These are phyloP conservation scores for Prunus mongolica DNA, from an alignment of 306 rosid genomes.

Conservation along the genomic window DNA sequence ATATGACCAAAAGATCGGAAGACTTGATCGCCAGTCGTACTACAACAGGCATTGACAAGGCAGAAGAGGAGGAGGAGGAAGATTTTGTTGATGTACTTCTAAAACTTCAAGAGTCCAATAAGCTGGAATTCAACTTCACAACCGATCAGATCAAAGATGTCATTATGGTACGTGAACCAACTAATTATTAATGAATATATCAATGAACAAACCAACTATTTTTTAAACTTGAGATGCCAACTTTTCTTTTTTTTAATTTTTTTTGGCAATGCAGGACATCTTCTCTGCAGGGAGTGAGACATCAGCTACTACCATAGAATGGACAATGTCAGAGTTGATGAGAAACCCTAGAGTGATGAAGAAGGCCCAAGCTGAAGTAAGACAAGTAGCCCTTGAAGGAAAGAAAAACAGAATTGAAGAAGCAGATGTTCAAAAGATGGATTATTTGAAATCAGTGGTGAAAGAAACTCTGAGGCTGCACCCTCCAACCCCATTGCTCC, in stretches of 20 bases:
- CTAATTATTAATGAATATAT: too few relatives aligned
- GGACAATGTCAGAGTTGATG: constrained; percentile 40
- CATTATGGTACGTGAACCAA: constrained; percentile 19
- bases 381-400: not conserved
- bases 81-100: constrained; percentile 9
- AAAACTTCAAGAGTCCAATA: not conserved
- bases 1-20: not conserved
- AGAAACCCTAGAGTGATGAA: not conserved
- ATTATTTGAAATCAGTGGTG: not conserved
- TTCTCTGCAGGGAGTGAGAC: constrained; percentile 38
- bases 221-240: not conserved
- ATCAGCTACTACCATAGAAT: constrained; percentile 22
- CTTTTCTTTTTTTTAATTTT: not conserved
- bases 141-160: constrained; percentile 31
- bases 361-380: constrained; percentile 3
- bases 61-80: not conserved
- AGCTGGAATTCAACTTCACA: constrained; percentile 29
- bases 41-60: not conserved
- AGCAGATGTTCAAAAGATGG: not conserved
- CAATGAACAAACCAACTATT: too few relatives aligned
- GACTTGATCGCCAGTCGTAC: not conserved
- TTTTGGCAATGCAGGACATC: constrained; percentile 10
- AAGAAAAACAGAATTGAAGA: not conserved
- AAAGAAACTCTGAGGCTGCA: constrained; percentile 3
- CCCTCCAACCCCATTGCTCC: not conserved